A percentile compares a stretch with the other conserved stretches of the same genome.
These are phyloP conservation scores for Condylostoma magnum DNA, from an alignment of 169 alveolate genomes.

Conservation along the genomic window DNA sequence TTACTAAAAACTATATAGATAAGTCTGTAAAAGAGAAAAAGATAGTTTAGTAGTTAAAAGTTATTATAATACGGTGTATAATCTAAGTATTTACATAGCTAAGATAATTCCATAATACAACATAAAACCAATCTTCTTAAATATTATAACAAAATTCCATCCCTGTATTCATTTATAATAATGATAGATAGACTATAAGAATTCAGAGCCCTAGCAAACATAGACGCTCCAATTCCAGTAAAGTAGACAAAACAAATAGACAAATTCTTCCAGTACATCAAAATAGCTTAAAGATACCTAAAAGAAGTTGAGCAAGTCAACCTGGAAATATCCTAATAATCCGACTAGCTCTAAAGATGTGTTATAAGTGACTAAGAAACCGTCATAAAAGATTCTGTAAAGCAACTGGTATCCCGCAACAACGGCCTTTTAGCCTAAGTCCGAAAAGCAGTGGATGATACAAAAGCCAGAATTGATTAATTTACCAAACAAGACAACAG, in stretches of 20 bases:
- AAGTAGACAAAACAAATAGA: not conserved
- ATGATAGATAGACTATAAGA: not conserved
- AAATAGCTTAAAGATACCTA: not conserved
- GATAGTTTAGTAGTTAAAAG: too few relatives aligned
- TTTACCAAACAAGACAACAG: not conserved
- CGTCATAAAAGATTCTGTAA: not conserved
- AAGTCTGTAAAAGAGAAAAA: too few relatives aligned
- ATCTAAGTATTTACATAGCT: too few relatives aligned
- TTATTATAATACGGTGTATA: too few relatives aligned
- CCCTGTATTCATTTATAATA: not conserved
- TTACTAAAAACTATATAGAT: too few relatives aligned
- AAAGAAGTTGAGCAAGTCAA: not conserved
- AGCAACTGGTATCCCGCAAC: not conserved
- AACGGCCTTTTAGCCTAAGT: conserved; percentile 1
- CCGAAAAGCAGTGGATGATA: conserved; percentile 3
- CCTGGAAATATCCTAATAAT: not conserved
- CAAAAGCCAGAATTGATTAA: not conserved
- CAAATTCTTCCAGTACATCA: not conserved
- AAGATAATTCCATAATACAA: too few relatives aligned
- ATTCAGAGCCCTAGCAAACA: not conserved
- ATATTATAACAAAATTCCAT: not conserved
- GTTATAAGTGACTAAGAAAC: conserved; percentile 15
- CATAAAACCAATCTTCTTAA: too few relatives aligned
- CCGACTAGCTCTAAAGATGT: not conserved
- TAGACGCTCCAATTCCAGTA: not conserved